phyloP scores from a whole-genome alignment of 2,329 filamentous ascomycete genomes.

The Monosporascus sp. region DNA sequence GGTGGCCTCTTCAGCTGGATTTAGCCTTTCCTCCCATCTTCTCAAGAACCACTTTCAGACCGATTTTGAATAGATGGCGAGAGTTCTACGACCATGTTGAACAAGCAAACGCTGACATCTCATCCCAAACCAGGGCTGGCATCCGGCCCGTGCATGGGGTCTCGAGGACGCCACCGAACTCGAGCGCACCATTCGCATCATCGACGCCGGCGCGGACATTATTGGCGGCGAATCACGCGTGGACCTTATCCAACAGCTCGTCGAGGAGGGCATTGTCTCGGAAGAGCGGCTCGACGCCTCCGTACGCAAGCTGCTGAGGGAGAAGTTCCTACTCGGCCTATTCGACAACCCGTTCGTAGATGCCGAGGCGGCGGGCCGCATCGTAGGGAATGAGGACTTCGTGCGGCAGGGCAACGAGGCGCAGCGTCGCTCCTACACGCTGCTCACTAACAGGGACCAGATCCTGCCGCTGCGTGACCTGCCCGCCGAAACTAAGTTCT shows the following conservation, averaged over 20 bases:
- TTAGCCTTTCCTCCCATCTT: too few species aligned
- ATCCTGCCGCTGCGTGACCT: constrained; percentile 10
- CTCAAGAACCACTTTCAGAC: too few species aligned
- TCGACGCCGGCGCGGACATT: constrained; percentile 47
- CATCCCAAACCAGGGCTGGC: constrained; percentile 28
- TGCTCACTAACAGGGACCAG: constrained; percentile 16
- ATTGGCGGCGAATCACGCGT: constrained; percentile 44
- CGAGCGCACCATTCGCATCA: constrained; percentile 36
- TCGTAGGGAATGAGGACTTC: constrained; percentile 42
- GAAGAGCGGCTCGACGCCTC: constrained; percentile 41
- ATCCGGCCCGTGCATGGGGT: constrained; percentile 45
- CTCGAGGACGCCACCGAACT: constrained; percentile 38
- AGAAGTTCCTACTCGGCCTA: constrained; percentile 47
- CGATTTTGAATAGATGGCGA: too few species aligned
- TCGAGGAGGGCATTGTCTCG: constrained; percentile 32
- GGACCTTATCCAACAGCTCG: constrained; percentile 42
- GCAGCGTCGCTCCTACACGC: constrained; percentile 22
- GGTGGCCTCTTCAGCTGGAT: too few species aligned
- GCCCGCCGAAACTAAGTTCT: constrained; percentile 11
- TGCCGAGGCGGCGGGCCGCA: constrained; percentile 30
- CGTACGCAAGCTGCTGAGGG: constrained; percentile 38
- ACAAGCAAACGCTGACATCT: too few species aligned
- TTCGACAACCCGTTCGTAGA: constrained; percentile 49
- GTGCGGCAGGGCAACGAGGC: constrained; percentile 29
- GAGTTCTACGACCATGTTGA: too few species aligned